Base-by-base conservation (phyloP, 108 stramenopile species). In the Bacterosira constricta region DNA sequence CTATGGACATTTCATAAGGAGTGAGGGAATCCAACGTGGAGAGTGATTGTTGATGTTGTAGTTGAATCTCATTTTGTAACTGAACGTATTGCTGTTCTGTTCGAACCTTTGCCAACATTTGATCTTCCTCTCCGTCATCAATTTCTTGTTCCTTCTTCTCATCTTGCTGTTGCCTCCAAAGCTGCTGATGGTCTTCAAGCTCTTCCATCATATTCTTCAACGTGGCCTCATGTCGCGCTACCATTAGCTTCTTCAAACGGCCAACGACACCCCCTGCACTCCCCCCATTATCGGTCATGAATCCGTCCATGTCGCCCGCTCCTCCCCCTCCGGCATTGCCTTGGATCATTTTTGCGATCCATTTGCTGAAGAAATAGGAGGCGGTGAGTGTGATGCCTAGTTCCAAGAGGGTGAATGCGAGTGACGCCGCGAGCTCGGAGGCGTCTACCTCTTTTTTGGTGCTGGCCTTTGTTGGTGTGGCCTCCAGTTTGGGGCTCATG, bases 1-100 rank as follows among this genome's bases (percentile, higher is more conserved):
- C 92, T 51, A 96, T 91, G 42, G 83, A 78, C n/a, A 72, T 51
- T 74, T 97, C 96, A 72, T 97, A 88, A 9, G 77, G 38, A 4
- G 63, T 58, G 8, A 78, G 54, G 4, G 52, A 37, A 25, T 51
- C 38, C 1, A 78, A 25, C 25, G 36, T 47, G 1, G 54, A 58
- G 15, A 78, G 34, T 12, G 77, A 78, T 51, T 37, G 29, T 52
- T 70, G 46, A 41, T 78, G 77, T 25, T 65, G 77, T 55, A 55
- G 37, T 26, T 18, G 45, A 3, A 70, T 26, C 34, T 63, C 67
- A 50, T 70, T 42, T 9, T 44, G 54, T 1, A 78, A 37, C 29
- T 2, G 31, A 10, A 49, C 62, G 52, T 70, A 63, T 42, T 65
- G 45, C 23, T 56, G 36, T 15, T 44, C 52, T 20, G 60, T 60